A percentile compares a stretch with the other conserved stretches of the same genome.
These are phyloP conservation scores for Phytophthora palmivora DNA, from an alignment of 352 stramenopile genomes.

Conservation along the genomic window DNA sequence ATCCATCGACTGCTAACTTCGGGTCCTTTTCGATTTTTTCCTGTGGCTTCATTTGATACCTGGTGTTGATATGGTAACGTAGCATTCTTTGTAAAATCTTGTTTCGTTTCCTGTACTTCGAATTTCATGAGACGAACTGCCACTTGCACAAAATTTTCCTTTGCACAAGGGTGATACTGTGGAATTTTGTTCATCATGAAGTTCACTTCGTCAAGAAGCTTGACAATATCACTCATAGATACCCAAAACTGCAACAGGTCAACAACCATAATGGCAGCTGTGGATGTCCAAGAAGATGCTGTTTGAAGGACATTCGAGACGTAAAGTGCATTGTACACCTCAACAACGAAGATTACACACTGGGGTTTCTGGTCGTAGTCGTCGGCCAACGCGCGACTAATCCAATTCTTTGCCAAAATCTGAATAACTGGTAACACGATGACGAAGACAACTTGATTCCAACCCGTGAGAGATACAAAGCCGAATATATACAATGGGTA, in stretches of 20 bases:
- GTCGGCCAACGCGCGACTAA: conserved; percentile 16
- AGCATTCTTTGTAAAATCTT: too few relatives aligned
- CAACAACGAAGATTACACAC: conserved; percentile 53
- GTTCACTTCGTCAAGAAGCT: conserved; percentile 14
- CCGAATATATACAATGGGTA: conserved; percentile 56
- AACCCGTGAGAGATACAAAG: conserved; percentile 29
- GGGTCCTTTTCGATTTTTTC: background rate
- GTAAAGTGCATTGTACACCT: conserved; percentile 57
- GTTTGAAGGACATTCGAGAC: conserved; percentile 51
- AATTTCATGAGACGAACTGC: conserved; percentile 12
- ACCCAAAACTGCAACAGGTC: conserved; percentile 44
- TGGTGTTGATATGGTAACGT: too few relatives aligned
- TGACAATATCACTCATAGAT: conserved; percentile 33
- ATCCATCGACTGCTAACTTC: background rate
- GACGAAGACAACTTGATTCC: conserved; percentile 40
- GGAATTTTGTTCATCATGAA: conserved; percentile 27
- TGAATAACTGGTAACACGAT: conserved; percentile 50
- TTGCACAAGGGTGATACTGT: conserved; percentile 1
- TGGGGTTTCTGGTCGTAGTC: conserved; percentile 44
- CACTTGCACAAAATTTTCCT: conserved; percentile 26
- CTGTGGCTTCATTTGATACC: background rate
- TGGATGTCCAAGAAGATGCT: conserved; percentile 32
- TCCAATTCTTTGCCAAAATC: conserved; percentile 50
- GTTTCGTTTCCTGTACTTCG: too few relatives aligned
- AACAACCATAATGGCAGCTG: conserved; percentile 33